These are phyloP conservation scores for Chrysanthemum lavandulifolium DNA, from an alignment of 129 eudicot genomes.

Conservation along the genomic window DNA sequence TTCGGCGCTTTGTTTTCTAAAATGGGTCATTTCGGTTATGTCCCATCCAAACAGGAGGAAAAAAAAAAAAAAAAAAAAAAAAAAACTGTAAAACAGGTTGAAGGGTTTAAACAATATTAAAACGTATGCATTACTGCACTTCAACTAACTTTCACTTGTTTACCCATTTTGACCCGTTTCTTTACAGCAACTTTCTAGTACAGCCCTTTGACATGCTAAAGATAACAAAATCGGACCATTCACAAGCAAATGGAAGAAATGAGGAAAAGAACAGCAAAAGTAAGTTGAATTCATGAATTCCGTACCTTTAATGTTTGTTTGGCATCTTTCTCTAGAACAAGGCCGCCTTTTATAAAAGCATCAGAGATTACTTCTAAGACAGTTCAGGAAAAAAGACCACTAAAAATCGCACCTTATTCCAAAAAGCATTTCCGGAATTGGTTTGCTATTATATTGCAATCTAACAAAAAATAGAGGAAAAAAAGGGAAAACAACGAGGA, in stretches of 20 bases:
- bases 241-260: too few species aligned
- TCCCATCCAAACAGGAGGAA: background rate
- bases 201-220: too few species aligned
- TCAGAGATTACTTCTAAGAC: constrained; percentile 74
- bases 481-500: constrained; percentile 39
- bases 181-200: too few species aligned
- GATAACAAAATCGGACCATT: too few species aligned
- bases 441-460: background rate
- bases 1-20: background rate
- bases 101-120: too few species aligned
- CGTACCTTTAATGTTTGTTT: constrained; percentile 62
- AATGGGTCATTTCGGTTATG: background rate
- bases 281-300: background rate
- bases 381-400: constrained; percentile 45
- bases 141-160: too few species aligned
- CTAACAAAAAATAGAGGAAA: background rate
- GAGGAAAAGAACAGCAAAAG: background rate
- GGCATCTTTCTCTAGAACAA: constrained; percentile 78
- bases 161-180: too few species aligned
- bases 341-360: constrained; percentile 85
- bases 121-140: too few species aligned
- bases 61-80: too few species aligned
- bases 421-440: background rate
- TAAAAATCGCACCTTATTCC: background rate
- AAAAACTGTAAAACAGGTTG: too few species aligned